These are phyloP conservation scores for Graphilbum ipis-grandicollis DNA, from an alignment of 2,329 filamentous ascomycete genomes.

Conservation along the genomic window DNA sequence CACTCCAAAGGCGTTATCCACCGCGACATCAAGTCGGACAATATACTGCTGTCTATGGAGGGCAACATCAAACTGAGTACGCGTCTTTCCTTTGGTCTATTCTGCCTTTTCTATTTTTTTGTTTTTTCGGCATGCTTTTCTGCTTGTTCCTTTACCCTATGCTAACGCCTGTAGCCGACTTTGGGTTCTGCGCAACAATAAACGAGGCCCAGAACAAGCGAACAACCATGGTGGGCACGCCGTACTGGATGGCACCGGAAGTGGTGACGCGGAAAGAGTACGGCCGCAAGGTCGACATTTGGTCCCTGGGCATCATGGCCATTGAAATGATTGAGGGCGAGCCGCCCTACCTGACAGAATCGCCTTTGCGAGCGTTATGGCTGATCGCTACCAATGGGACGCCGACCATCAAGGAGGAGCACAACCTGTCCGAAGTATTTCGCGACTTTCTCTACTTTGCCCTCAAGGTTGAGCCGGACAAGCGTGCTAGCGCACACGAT, in stretches of 20 bases:
- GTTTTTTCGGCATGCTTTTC: not conserved
- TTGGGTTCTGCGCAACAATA: slow-evolving; percentile 96
- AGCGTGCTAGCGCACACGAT: slow-evolving; percentile 88
- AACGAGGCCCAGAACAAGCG: slow-evolving; percentile 95
- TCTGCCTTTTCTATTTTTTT: not conserved
- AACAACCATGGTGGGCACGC: slow-evolving; percentile 96
- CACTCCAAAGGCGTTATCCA: slow-evolving; percentile 98
- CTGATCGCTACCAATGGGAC: slow-evolving; percentile 95
- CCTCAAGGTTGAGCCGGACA: slow-evolving; percentile 91
- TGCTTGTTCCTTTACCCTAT: not conserved
- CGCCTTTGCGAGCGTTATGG: slow-evolving; percentile 80
- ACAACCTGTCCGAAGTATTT: slow-evolving; percentile 65
- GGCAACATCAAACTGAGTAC: slow-evolving; percentile 95
- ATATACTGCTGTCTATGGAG: slow-evolving; percentile 83
- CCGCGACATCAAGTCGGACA: slow-evolving; percentile 97
- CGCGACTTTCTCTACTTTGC: slow-evolving; percentile 85
- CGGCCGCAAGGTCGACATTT: slow-evolving; percentile 95
- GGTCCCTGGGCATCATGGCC: slow-evolving; percentile 97
- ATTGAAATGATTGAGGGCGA: slow-evolving; percentile 99
- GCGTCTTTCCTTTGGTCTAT: slow-evolving; percentile 16
- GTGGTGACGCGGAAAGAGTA: slow-evolving; percentile 97
- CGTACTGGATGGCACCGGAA: slow-evolving; percentile 99
- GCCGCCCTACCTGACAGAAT: slow-evolving; percentile 90
- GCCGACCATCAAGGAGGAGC: slow-evolving; percentile 84
- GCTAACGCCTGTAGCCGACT: slow-evolving; percentile 51